Evolutionary conservation across 2,329 filamentous ascomycete species (phyloP).

Genomic region (Periconia digitata): DNA sequence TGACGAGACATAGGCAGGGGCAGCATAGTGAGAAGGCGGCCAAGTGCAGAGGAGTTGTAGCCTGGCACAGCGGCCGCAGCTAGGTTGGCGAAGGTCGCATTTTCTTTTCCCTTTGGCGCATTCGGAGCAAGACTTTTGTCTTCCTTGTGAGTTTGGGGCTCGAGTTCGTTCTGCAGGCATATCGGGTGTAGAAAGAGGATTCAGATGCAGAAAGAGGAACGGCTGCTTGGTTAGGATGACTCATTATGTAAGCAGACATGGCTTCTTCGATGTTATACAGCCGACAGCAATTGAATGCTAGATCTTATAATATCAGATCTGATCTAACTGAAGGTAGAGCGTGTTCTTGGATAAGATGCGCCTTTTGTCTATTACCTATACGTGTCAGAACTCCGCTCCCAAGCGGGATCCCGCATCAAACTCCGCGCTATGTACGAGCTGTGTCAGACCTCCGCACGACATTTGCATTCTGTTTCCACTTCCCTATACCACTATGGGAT

Average conservation of each 20-base stretch:
- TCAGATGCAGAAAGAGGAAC: not conserved
- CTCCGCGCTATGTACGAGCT: no score
- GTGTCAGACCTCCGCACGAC: no score
- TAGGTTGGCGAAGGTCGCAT: constrained; percentile 56
- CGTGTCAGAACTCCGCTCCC: no score
- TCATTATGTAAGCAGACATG: constrained; percentile 3
- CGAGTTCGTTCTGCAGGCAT: constrained; percentile 46
- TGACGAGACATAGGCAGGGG: constrained; percentile 4
- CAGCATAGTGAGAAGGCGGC: constrained; percentile 18
- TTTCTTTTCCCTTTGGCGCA: constrained; percentile 61
- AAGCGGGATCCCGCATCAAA: no score
- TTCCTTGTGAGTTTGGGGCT: constrained; percentile 23
- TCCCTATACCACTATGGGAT: no score
- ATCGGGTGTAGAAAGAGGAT: constrained; percentile 4
- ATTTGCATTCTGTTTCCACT: no score
- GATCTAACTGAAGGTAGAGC: no score
- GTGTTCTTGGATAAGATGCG: no score
- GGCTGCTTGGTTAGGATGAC: not conserved
- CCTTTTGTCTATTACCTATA: no score
- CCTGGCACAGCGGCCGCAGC: constrained; percentile 56
- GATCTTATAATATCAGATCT: no score
- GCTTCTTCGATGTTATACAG: no score
- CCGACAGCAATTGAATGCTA: not conserved
- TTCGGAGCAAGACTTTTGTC: constrained; percentile 58
- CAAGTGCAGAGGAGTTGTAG: constrained; percentile 55